Evolutionary conservation across 208 protist species (phyloP).

Genomic region (Leishmania aethiopica): DNA sequence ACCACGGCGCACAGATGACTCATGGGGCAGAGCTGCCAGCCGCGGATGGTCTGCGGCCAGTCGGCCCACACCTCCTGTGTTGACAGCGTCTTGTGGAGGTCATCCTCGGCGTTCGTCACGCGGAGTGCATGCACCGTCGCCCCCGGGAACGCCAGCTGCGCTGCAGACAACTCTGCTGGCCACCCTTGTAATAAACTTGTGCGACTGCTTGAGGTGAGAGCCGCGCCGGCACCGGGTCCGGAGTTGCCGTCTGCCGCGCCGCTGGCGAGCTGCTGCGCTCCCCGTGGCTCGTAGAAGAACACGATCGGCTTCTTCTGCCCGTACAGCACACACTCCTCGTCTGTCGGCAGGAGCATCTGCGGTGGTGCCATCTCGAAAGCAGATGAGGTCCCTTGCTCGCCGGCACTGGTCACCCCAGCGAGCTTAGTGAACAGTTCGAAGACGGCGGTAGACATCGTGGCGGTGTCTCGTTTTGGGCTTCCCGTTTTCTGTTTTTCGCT

Average conservation of each 20-base stretch:
- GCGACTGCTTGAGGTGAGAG: not conserved
- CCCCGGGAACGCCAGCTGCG: conserved; percentile 1
- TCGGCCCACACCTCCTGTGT: conserved; percentile 23
- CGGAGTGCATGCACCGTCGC: conserved; percentile 14
- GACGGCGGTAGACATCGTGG: conserved; percentile 20
- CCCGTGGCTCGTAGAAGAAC: conserved; percentile 25
- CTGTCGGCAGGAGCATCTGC: conserved; percentile 18
- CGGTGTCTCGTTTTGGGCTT: not conserved
- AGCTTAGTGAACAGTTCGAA: conserved; percentile 27
- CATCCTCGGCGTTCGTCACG: conserved; percentile 28
- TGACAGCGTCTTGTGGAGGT: conserved; percentile 7
- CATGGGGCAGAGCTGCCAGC: conserved; percentile 48
- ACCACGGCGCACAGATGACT: conserved; percentile 31
- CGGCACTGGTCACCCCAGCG: not conserved
- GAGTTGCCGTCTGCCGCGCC: not conserved
- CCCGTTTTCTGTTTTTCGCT: not conserved
- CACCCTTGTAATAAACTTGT: not conserved
- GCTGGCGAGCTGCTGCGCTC: conserved; percentile 4
- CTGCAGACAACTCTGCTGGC: conserved; percentile 14
- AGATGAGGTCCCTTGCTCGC: not conserved
- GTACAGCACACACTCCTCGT: conserved; percentile 17
- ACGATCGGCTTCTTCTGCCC: conserved; percentile 22
- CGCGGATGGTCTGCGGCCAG: conserved; percentile 41
- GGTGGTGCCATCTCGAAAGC: conserved; percentile 4
- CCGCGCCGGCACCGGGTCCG: not conserved